phyloP scores from a whole-genome alignment of 2,329 filamentous ascomycete genomes.

The Aspergillus unguis region DNA sequence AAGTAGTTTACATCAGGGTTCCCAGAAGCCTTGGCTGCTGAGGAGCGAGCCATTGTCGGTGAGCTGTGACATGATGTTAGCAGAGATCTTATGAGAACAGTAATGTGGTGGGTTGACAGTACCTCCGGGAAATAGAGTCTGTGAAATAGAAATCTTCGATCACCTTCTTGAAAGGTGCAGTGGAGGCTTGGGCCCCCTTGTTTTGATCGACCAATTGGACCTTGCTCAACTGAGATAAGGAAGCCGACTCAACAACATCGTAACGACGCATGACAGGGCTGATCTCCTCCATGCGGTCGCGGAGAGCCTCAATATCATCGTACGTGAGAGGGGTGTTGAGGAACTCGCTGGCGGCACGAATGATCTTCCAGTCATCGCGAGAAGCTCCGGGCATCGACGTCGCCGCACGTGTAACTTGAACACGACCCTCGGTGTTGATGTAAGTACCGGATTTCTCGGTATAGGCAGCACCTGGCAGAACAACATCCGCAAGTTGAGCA shows the following conservation, averaged over 20 bases:
- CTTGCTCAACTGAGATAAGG: constrained; percentile 74
- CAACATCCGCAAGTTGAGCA: constrained; percentile 86
- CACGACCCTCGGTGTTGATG: constrained; percentile 95
- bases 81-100: not conserved
- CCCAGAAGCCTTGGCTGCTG: constrained; percentile 80
- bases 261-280: constrained; percentile 85
- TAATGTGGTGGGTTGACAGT: constrained; percentile 32
- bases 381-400: constrained; percentile 85
- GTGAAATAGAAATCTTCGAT: constrained; percentile 99
- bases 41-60: constrained; percentile 97
- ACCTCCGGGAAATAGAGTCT: constrained; percentile 94
- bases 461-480: constrained; percentile 92
- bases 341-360: constrained; percentile 89
- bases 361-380: constrained; percentile 98
- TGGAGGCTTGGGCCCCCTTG: constrained; percentile 74
- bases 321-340: constrained; percentile 83
- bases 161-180: constrained; percentile 73
- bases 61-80: constrained; percentile 57
- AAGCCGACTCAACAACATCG: constrained; percentile 81
- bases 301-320: constrained; percentile 82
- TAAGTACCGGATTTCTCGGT: constrained; percentile 96
- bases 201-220: constrained; percentile 95
- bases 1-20: constrained; percentile 77
- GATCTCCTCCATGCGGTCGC: constrained; percentile 93
- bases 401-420: constrained; percentile 88